Evolutionary conservation across 495 filamentous ascomycete species (phyloP).

Genomic region (Xylaria venustula): DNA sequence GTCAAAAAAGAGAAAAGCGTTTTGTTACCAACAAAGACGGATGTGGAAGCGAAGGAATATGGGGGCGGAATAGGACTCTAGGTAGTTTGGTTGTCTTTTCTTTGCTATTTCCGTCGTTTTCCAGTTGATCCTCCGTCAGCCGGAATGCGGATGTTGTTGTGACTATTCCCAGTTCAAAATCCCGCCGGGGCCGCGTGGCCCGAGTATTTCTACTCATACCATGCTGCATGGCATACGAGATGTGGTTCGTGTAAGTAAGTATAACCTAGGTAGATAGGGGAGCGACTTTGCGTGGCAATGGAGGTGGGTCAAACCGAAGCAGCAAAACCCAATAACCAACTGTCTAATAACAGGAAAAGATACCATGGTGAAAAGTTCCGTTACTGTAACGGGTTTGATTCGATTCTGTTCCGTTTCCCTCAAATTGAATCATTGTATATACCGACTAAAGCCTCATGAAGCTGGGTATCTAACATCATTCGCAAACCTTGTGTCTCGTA

Average conservation of each 20-base stretch:
- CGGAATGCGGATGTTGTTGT: neutral
- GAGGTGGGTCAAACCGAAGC: neutral
- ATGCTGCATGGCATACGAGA: too few species aligned
- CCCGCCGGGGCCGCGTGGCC: neutral
- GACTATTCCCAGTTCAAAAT: neutral
- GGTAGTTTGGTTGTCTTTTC: too few species aligned
- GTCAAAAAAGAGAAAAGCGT: neutral
- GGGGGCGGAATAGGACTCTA: slow-evolving; percentile 7
- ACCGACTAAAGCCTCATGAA: slow-evolving; percentile 1
- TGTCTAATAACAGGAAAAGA: neutral
- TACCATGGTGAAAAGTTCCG: neutral
- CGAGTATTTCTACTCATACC: neutral
- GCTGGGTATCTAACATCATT: slow-evolving; percentile 13
- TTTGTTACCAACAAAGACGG: neutral
- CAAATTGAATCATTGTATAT: slow-evolving; percentile 1
- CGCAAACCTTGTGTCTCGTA: slow-evolving; percentile 9
- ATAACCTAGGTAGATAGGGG: too few species aligned
- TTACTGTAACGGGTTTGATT: neutral
- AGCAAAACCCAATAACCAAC: neutral
- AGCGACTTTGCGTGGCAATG: neutral
- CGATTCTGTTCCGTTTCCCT: neutral
- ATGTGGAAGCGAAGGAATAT: neutral
- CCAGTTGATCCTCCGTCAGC: neutral
- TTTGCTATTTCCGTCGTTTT: neutral
- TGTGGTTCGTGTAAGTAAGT: too few species aligned